Evolutionary conservation across 352 stramenopile genomes (phyloP).

Genomic region (Globisporangium ultimum): DNA sequence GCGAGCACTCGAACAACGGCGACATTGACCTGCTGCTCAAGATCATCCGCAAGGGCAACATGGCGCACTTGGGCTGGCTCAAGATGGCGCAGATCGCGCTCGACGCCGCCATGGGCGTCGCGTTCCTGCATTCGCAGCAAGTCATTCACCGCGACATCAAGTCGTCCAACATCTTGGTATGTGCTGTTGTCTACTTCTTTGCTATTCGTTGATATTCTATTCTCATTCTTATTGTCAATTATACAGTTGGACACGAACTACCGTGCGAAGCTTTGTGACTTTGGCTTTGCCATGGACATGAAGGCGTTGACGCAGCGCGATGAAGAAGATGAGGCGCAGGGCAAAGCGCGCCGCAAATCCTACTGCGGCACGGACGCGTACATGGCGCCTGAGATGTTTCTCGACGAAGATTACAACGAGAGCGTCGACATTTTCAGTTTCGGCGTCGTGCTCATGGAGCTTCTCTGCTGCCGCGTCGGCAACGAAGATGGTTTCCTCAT

Average conservation of each 20-base stretch:
- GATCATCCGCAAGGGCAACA: constrained; percentile 39
- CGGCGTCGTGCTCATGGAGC: constrained; percentile 85
- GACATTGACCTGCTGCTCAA: constrained; percentile 73
- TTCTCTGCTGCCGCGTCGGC: constrained; percentile 75
- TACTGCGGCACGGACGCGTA: constrained; percentile 87
- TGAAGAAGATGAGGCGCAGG: constrained; percentile 20
- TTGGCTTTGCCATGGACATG: constrained; percentile 81
- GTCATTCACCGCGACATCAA: constrained; percentile 88
- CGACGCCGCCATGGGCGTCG: constrained; percentile 88
- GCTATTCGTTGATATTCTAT: background rate
- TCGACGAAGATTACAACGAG: constrained; percentile 83
- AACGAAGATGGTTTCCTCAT: constrained; percentile 79
- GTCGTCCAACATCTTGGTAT: constrained; percentile 80
- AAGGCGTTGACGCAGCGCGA: constrained; percentile 25
- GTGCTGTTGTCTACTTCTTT: background rate
- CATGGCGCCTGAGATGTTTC: constrained; percentile 83
- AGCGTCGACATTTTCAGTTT: constrained; percentile 86
- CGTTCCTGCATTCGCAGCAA: constrained; percentile 91
- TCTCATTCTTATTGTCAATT: background rate
- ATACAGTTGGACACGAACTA: constrained; percentile 55
- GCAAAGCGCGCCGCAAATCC: constrained; percentile 64
- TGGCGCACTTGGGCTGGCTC: constrained; percentile 57
- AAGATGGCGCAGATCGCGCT: constrained; percentile 63
- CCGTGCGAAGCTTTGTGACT: constrained; percentile 80
- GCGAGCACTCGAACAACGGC: constrained; percentile 72